A percentile compares a stretch with the other conserved stretches of the same genome.
phyloP scores from a whole-genome alignment of 768 basidiomycete species.

The Chalciporus piperatus region DNA sequence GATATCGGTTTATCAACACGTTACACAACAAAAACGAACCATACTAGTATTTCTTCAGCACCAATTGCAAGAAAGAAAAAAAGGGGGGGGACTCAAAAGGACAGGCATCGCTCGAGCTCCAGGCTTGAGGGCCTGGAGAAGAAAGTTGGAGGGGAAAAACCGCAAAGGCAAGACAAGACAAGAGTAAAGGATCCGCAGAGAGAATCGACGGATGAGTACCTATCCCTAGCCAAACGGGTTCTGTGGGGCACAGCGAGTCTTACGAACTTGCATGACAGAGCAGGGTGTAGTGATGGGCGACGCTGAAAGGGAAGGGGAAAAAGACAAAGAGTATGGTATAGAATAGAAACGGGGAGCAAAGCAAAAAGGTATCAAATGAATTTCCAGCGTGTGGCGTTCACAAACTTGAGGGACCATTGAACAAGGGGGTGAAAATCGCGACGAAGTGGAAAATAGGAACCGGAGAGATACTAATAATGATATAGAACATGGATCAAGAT shows the following conservation, averaged over 20 bases:
- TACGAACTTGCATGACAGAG: not conserved
- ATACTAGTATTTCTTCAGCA: no score
- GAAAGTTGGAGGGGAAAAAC: not conserved
- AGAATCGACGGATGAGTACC: not conserved
- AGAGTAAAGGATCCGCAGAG: not conserved
- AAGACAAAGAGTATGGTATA: constrained; percentile 26
- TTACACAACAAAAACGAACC: no score
- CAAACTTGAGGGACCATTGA: not conserved
- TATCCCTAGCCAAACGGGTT: not conserved
- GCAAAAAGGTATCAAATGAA: constrained; percentile 20
- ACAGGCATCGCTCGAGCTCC: constrained; percentile 21
- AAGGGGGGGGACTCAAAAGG: not conserved
- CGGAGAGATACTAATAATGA: not conserved
- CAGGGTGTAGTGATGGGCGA: not conserved
- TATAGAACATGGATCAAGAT: constrained; percentile 12
- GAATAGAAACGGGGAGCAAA: constrained; percentile 3
- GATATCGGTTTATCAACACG: no score
- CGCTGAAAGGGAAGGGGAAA: not conserved
- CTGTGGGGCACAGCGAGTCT: not conserved
- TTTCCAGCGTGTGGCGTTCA: constrained; percentile 3
- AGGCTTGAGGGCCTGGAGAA: constrained; percentile 8
- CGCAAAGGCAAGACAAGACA: no score
- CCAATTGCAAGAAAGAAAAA: no score
- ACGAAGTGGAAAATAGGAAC: not conserved
- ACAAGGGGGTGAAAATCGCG: constrained; percentile 4